A percentile compares a stretch with the other conserved stretches of the same genome.
Conservation (phyloP, 768 basidiomycete genomes). For the Hygrocybe punicea region DNA sequence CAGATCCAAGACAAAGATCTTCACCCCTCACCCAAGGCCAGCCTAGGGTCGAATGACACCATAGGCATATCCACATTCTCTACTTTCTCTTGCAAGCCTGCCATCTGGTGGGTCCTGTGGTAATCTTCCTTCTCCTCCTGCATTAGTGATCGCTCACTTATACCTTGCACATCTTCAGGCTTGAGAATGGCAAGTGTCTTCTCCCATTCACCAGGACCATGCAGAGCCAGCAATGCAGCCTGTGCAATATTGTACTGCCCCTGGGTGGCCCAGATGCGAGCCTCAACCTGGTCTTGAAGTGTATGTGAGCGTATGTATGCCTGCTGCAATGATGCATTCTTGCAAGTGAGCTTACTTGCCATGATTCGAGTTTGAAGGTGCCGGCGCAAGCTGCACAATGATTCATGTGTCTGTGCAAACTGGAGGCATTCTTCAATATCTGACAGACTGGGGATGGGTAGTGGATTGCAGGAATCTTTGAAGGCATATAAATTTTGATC, state of each 20-base stretch:
- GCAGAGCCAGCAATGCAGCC: too few species aligned
- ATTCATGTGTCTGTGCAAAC: constrained; percentile 15
- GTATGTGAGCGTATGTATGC: constrained; percentile 14
- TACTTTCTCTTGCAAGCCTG: constrained; percentile 2
- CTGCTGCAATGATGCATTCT: constrained; percentile 11
- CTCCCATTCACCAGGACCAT: constrained; percentile 16
- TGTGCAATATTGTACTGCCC: too few species aligned
- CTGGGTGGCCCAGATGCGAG: background rate
- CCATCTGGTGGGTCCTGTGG: constrained; percentile 2
- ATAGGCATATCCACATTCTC: background rate
- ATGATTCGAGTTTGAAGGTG: constrained; percentile 14
- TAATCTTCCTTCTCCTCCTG: constrained; percentile 19
- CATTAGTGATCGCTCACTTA: too few species aligned
- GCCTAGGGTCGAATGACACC: constrained; percentile 3
- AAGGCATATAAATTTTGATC: constrained; percentile 19
- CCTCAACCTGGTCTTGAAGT: constrained; percentile 15
- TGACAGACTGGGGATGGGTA: constrained; percentile 4
- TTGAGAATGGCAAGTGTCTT: constrained; percentile 3
- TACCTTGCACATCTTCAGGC: constrained; percentile 10
- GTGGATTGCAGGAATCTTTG: constrained; percentile 6
- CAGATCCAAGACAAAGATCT: too few species aligned
- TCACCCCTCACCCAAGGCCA: too few species aligned
- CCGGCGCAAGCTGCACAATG: constrained; percentile 17
- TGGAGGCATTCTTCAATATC: constrained; percentile 20
- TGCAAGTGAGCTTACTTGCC: constrained; percentile 16